phyloP scores from a whole-genome alignment of 495 filamentous ascomycete species.

The Beverwykella pulmonaria region DNA sequence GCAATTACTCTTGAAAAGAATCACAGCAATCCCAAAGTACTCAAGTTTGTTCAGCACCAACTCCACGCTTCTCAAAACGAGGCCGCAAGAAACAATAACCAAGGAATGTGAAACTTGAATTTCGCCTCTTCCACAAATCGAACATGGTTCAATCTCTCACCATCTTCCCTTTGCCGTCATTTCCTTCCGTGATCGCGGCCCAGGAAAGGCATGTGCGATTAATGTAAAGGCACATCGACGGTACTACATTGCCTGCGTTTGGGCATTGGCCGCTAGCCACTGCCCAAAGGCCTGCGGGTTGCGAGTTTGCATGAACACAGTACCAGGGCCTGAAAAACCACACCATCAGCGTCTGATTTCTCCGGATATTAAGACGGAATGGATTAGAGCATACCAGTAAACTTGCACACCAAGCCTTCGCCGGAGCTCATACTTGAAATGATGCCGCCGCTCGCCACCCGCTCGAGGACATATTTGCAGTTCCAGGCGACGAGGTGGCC shows the following conservation, averaged over 20 bases:
- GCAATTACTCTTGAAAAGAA: background rate
- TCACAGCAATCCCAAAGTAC: background rate
- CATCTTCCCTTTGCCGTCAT: background rate
- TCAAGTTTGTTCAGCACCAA: conserved; percentile 1
- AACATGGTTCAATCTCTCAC: background rate
- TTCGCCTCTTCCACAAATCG: background rate
- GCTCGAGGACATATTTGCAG: conserved; percentile 86
- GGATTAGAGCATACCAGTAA: conserved; percentile 59
- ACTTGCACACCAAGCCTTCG: conserved; percentile 92
- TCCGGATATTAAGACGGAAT: background rate
- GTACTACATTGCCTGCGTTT: background rate
- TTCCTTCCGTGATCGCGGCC: no score
- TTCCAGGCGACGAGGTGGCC: conserved; percentile 98
- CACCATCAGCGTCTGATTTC: background rate
- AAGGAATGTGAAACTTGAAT: no score
- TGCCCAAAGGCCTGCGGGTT: conserved; percentile 67
- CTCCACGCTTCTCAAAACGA: background rate
- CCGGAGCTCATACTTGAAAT: conserved; percentile 75
- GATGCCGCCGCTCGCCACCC: conserved; percentile 85
- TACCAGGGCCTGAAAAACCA: conserved; percentile 66
- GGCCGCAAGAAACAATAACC: background rate
- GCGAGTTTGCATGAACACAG: conserved; percentile 90
- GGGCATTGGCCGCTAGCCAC: conserved; percentile 30
- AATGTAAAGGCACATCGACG: background rate
- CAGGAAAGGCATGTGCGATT: no score